Conservation (phyloP, 2,329 filamentous ascomycete genomes). For the Fusarium torulosum region DNA sequence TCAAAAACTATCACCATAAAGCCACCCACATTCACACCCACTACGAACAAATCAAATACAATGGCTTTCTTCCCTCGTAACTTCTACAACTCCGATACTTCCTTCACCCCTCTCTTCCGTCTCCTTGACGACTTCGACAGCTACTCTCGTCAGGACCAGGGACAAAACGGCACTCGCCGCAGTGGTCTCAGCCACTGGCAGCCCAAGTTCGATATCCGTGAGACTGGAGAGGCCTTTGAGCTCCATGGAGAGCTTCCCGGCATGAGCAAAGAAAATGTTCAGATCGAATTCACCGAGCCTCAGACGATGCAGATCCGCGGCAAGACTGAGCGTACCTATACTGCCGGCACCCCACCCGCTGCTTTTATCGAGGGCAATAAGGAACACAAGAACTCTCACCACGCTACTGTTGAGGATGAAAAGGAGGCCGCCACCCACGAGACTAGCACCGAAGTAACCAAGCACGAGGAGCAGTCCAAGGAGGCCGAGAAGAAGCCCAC, state of each 20-base stretch:
- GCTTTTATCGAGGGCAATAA: constrained; percentile 60
- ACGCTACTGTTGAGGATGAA: constrained; percentile 76
- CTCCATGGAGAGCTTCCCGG: constrained; percentile 85
- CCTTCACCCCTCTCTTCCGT: constrained; percentile 72
- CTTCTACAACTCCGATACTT: constrained; percentile 63
- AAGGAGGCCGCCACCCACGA: constrained; percentile 34
- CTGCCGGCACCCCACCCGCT: constrained; percentile 64
- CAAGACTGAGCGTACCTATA: constrained; percentile 73
- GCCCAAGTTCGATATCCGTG: constrained; percentile 83
- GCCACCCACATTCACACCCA: constrained; percentile 38
- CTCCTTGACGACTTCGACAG: constrained; percentile 73
- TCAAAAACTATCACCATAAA: constrained; percentile 47
- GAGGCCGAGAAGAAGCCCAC: constrained; percentile 51
- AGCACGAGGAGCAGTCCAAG: constrained; percentile 42
- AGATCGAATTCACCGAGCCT: constrained; percentile 82
- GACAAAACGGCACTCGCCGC: constrained; percentile 40
- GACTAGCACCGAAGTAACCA: constrained; percentile 40
- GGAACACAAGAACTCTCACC: constrained; percentile 59
- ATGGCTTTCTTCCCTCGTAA: constrained; percentile 72
- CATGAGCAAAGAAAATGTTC: constrained; percentile 77
- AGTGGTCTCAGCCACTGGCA: constrained; percentile 68
- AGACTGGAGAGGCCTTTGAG: constrained; percentile 76
- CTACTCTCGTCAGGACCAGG: constrained; percentile 59
- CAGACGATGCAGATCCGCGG: constrained; percentile 80
- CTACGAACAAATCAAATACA: constrained; percentile 52